Evolutionary conservation across 805 yeast species (phyloP).

Genomic region (Jamesozyma gamospora): DNA sequence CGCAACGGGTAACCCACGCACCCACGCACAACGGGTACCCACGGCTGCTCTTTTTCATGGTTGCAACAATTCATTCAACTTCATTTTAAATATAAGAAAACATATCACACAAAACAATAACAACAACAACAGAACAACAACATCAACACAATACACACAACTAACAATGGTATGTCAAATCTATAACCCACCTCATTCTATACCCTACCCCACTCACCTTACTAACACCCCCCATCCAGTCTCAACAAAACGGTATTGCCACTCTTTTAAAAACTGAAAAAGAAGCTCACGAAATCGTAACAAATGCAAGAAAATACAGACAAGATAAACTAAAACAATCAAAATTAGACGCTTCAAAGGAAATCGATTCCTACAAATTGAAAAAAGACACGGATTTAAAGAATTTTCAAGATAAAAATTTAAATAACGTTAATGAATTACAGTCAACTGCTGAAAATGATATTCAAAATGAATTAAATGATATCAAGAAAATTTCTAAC

Average conservation of each 20-base stretch:
- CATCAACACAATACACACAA: no score
- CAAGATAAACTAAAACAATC: slow-evolving; percentile 82
- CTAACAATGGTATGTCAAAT: no score
- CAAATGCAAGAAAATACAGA: slow-evolving; percentile 81
- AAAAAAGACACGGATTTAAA: slow-evolving; percentile 77
- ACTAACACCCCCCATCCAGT: slow-evolving; percentile 5
- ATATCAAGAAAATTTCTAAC: slow-evolving; percentile 54
- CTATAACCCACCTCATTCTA: no score
- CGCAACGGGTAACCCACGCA: no score
- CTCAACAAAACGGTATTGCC: slow-evolving; percentile 30
- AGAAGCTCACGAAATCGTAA: slow-evolving; percentile 92
- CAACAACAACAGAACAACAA: no score
- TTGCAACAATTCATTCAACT: no score
- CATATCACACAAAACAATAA: no score
- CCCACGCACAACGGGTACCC: no score
- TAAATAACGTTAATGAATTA: slow-evolving; percentile 38
- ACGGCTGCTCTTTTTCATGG: no score
- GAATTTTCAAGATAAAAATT: slow-evolving; percentile 61
- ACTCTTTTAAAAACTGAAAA: slow-evolving; percentile 64
- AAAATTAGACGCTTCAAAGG: slow-evolving; percentile 82
- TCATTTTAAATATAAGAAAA: no score
- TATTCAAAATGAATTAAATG: slow-evolving; percentile 59
- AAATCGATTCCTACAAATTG: slow-evolving; percentile 75
- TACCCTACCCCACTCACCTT: background rate
- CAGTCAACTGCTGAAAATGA: slow-evolving; percentile 69